Percentiles rank a stretch among this genome's conserved stretches.
Evolutionary conservation across 2,329 filamentous ascomycete genomes (phyloP).

Genomic region (Capronia americana): DNA sequence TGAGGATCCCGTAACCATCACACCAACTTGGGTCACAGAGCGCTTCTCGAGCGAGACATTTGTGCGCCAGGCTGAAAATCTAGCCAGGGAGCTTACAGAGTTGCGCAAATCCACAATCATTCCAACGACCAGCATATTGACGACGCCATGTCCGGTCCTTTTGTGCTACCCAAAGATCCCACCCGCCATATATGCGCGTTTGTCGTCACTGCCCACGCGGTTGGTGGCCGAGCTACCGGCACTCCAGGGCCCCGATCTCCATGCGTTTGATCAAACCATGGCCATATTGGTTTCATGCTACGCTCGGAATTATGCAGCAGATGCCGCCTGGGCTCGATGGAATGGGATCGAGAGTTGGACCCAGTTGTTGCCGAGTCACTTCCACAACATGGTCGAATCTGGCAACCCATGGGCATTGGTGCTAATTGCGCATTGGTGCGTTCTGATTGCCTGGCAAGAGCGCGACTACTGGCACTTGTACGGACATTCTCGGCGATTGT

Average conservation of each 20-base stretch:
- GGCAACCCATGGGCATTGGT: slow-evolving; percentile 39
- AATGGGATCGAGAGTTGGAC: slow-evolving; percentile 39
- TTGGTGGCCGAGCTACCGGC: not conserved
- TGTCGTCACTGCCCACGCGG: slow-evolving; percentile 32
- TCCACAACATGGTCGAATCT: slow-evolving; percentile 35
- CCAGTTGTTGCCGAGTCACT: slow-evolving; percentile 35
- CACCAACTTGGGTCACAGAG: too few species aligned
- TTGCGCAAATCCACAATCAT: too few species aligned
- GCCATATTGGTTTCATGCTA: slow-evolving; percentile 38
- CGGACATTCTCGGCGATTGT: slow-evolving; percentile 17
- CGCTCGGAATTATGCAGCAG: slow-evolving; percentile 33
- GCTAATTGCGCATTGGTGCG: slow-evolving; percentile 41
- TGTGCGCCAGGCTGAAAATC: too few species aligned
- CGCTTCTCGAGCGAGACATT: too few species aligned
- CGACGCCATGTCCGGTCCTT: slow-evolving; percentile 8
- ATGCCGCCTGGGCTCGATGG: slow-evolving; percentile 29
- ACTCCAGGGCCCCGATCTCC: slow-evolving; percentile 30
- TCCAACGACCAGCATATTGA: too few species aligned
- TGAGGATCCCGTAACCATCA: too few species aligned
- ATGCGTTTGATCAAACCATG: slow-evolving; percentile 39
- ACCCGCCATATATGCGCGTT: slow-evolving; percentile 29
- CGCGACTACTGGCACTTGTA: slow-evolving; percentile 39
- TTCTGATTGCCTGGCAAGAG: slow-evolving; percentile 34
- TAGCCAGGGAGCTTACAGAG: too few species aligned
- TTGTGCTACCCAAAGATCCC: slow-evolving; percentile 29